Conservation (phyloP, 441 rosid genomes). For the Flueggea neowawraea region DNA sequence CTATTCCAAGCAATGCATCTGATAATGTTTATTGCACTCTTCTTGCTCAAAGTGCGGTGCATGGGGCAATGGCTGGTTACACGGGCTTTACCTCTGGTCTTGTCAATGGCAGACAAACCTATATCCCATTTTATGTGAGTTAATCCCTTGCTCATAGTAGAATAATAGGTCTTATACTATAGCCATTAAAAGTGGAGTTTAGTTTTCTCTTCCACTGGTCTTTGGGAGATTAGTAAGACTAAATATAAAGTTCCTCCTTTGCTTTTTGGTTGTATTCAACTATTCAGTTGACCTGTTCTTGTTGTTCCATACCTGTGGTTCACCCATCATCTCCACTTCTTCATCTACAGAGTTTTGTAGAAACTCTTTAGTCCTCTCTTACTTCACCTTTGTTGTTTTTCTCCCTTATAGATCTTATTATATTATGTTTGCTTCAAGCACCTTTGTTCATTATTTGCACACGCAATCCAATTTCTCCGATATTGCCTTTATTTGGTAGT, state of each 20-base stretch:
- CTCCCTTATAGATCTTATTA: too few species aligned
- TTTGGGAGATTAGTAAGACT: not conserved
- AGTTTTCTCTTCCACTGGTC: not conserved
- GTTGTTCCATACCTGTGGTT: not conserved
- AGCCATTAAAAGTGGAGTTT: not conserved
- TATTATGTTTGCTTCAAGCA: too few species aligned
- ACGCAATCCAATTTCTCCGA: too few species aligned
- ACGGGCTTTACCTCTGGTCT: conserved; percentile 88
- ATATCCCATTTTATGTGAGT: conserved; percentile 89
- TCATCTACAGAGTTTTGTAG: not conserved
- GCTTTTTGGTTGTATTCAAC: not conserved
- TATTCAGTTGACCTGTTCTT: too few species aligned
- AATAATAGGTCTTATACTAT: not conserved
- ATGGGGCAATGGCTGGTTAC: conserved; percentile 99
- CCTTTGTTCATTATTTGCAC: too few species aligned
- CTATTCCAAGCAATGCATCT: conserved; percentile 91
- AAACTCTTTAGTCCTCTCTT: too few species aligned
- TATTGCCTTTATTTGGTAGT: too few species aligned
- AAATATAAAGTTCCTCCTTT: not conserved
- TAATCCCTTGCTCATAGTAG: not conserved
- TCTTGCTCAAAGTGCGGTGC: conserved; percentile 96
- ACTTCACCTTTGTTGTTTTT: too few species aligned
- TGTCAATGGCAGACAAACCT: conserved; percentile 93
- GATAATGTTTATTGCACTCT: conserved; percentile 99
- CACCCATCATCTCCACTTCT: not conserved